Percentiles rank a stretch among this genome's conserved stretches.
Evolutionary conservation across 331 rosid species (phyloP).

Genomic region (Phaseolus coccineus): DNA sequence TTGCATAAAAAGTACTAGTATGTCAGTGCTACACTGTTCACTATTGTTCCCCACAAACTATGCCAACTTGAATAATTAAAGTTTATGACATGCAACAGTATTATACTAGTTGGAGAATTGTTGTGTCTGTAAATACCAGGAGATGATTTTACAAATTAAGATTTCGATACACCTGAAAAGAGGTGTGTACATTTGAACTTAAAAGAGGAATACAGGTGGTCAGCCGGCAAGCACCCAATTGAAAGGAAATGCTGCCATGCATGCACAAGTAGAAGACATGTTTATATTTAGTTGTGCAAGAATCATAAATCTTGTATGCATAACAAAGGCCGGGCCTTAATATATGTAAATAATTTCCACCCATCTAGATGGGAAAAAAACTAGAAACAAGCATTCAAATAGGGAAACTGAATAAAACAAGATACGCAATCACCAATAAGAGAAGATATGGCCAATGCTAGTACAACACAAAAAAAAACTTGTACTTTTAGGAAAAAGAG

Average conservation of each 20-base stretch:
- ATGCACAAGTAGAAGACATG: neutral
- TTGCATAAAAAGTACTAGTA: conserved; percentile 27
- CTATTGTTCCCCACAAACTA: conserved; percentile 4
- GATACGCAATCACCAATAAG: neutral
- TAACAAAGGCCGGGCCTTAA: neutral
- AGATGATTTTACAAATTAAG: neutral
- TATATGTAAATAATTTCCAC: conserved; percentile 2
- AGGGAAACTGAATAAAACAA: neutral
- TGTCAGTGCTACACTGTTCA: neutral
- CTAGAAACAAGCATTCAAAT: neutral
- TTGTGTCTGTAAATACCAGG: neutral
- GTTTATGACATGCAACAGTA: conserved; percentile 12
- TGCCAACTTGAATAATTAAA: conserved; percentile 2
- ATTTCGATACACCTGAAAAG: neutral
- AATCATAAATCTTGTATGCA: neutral
- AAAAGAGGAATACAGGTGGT: neutral
- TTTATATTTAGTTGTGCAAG: neutral
- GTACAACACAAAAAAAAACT: conserved; percentile 9
- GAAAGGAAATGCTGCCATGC: neutral
- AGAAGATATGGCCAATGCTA: neutral
- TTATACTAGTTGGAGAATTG: neutral
- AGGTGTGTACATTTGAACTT: conserved; percentile 6
- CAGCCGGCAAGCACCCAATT: neutral
- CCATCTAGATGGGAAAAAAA: conserved; percentile 8
- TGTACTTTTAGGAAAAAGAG: conserved; percentile 16